Conservation (phyloP, 1,139 yeast genomes). For the Hyphopichia khmerensis region DNA sequence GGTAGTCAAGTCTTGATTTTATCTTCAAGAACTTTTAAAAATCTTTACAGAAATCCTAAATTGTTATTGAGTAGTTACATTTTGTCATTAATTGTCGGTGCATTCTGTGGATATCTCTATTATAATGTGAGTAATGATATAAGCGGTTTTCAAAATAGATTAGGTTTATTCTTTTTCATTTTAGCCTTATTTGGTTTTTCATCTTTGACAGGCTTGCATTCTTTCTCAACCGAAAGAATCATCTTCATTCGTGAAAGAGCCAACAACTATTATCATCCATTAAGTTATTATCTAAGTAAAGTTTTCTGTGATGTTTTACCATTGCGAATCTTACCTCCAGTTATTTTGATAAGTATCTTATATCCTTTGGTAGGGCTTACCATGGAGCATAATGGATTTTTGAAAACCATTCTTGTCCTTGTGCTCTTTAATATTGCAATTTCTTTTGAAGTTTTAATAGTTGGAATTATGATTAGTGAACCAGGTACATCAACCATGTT, state of each 20-base stretch:
- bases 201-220: slow-evolving; percentile 84
- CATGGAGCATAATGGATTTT: slow-evolving; percentile 74
- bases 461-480: slow-evolving; percentile 83
- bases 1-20: slow-evolving; percentile 64
- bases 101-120: slow-evolving; percentile 83
- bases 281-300: slow-evolving; percentile 81
- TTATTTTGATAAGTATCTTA: slow-evolving; percentile 76
- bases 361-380: slow-evolving; percentile 91
- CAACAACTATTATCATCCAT: slow-evolving; percentile 86
- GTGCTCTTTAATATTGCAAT: slow-evolving; percentile 85
- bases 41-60: slow-evolving; percentile 88
- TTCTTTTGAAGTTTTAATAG: slow-evolving; percentile 77
- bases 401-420: slow-evolving; percentile 65
- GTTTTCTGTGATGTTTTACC: slow-evolving; percentile 89
- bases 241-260: slow-evolving; percentile 91
- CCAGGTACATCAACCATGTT: slow-evolving; percentile 92
- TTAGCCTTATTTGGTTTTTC: slow-evolving; percentile 92
- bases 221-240: slow-evolving; percentile 84
- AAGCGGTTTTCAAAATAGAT: slow-evolving; percentile 92
- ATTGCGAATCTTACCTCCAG: slow-evolving; percentile 84
- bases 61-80: slow-evolving; percentile 79
- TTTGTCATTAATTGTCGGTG: slow-evolving; percentile 71
- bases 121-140: slow-evolving; percentile 83
- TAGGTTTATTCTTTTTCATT: slow-evolving; percentile 88
- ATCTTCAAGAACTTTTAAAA: slow-evolving; percentile 85